Conservation (phyloP, 495 filamentous ascomycete genomes). For the Sporormia fimetaria region DNA sequence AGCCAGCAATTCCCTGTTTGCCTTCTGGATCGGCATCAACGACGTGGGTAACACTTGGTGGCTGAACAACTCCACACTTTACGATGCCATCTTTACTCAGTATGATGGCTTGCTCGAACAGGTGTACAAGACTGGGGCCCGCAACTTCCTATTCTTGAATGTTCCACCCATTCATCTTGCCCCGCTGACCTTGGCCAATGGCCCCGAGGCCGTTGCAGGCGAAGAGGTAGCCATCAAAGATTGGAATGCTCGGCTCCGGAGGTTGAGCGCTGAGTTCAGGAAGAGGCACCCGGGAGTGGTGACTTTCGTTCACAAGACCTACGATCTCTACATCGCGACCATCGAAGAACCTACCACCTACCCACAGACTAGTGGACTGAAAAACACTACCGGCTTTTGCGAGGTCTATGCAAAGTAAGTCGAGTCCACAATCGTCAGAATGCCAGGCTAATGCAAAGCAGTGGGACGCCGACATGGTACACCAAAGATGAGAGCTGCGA, state of each 20-base stretch:
- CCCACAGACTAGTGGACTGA: conserved; percentile 33
- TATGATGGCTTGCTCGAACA: conserved; percentile 46
- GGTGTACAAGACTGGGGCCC: conserved; percentile 49
- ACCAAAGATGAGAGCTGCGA: conserved; percentile 40
- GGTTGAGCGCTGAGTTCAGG: conserved; percentile 18
- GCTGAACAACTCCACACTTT: conserved; percentile 37
- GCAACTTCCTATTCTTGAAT: conserved; percentile 65
- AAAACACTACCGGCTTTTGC: conserved; percentile 47
- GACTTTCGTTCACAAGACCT: conserved; percentile 30
- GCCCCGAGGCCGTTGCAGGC: conserved; percentile 1
- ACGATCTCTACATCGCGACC: conserved; percentile 24
- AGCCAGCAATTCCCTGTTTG: conserved; percentile 44
- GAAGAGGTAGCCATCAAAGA: conserved; percentile 24
- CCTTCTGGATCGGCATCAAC: conserved; percentile 70
- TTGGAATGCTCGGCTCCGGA: conserved; percentile 26
- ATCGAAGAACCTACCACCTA: conserved; percentile 25
- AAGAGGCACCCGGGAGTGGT: conserved; percentile 17
- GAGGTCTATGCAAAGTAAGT: conserved; percentile 44
- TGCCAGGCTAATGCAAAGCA: conserved; percentile 11
- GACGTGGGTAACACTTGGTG: conserved; percentile 59
- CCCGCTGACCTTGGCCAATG: conserved; percentile 37
- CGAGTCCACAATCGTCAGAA: background rate
- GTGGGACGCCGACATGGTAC: conserved; percentile 43
- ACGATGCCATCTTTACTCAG: conserved; percentile 44
- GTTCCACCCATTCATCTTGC: conserved; percentile 62